Evolutionary conservation across 2,329 filamentous ascomycete genomes (phyloP), one percentile per base, ranked within the genome.

Genomic region (Colletotrichum sp.): DNA sequence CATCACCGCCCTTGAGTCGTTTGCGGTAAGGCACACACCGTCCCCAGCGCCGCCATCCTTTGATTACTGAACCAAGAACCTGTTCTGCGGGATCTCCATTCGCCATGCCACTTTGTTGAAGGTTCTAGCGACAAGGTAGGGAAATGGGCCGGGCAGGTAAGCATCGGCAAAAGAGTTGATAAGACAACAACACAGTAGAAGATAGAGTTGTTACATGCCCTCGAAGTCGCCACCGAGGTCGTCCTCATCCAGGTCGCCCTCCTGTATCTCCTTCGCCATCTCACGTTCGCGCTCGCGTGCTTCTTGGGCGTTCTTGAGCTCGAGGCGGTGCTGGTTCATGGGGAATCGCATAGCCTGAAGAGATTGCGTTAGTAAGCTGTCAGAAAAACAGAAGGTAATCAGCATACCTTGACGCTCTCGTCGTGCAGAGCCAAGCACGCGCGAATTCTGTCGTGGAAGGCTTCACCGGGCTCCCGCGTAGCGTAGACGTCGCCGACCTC

Each of bases 241-340:
- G 82, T 98, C 97, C 81, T 98, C 97, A 81, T 99, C 97, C 85
- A 98, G 91, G 83, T 99, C 97, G 24, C 96, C 97, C 79, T 99
- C 97, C 86, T 98, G 95, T 83, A 99, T 99, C 89, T 99, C 97
- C 90, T 99, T 99, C 78, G 96, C 97, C 90, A 99, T 92, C 87
- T 99, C 97, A 21, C 97, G 92, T 89, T 99, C 97, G 24, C 97
- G 92, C 85, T 99, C 97, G 67, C 97, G 92, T n/a, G 97, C 97
- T 86, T 99, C 98, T 85, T 99, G 96, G 0, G 97, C 97, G 81
- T 98, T 99, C 91, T 98, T 99, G 72, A 99, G 91, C 86, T 99
- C 97, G 72, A 99, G 90, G 21, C 97, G 93, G 86, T 99, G 97
- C 86, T 99, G 97, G 88, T 99, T 98, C 96, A 99, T 99, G 4